Evolutionary conservation across 768 basidiomycete genomes (phyloP).

Genomic region (Mycena pura): DNA sequence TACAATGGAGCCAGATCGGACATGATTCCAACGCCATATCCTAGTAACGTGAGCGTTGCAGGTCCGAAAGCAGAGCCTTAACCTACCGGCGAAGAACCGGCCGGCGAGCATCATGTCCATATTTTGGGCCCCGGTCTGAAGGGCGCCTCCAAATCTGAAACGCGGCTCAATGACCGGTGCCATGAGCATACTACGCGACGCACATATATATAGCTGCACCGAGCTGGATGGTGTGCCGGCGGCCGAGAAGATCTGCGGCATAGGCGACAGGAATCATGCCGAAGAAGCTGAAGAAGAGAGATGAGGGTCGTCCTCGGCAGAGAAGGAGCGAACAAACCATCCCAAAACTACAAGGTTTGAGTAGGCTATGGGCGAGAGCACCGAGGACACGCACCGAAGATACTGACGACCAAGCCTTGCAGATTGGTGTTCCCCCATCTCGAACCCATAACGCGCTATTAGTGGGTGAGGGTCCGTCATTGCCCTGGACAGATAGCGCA

Average conservation of each 20-base stretch:
- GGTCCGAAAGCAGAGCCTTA: neutral
- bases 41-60: constrained; percentile 20
- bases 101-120: constrained; percentile 58
- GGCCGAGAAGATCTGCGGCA: constrained; percentile 44
- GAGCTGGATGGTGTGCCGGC: constrained; percentile 47
- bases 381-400: constrained; percentile 40
- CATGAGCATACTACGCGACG: constrained; percentile 3
- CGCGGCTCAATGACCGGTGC: too few species aligned
- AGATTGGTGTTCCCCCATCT: constrained; percentile 43
- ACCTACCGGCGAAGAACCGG: constrained; percentile 55
- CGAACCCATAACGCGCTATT: constrained; percentile 44
- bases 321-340: too few species aligned
- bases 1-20: constrained; percentile 59
- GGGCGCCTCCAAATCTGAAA: constrained; percentile 47
- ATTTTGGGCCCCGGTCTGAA: constrained; percentile 54
- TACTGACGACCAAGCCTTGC: constrained; percentile 48
- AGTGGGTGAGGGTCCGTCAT: neutral
- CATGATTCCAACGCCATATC: constrained; percentile 54
- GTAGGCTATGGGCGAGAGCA: neutral
- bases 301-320: neutral
- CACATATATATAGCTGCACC: constrained; percentile 49
- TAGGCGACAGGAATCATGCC: constrained; percentile 53
- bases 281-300: constrained; percentile 40
- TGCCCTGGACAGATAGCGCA: constrained; percentile 15
- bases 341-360: constrained; percentile 39